Conservation (phyloP, 2,329 filamentous ascomycete genomes). For the Leptographium procerum region DNA sequence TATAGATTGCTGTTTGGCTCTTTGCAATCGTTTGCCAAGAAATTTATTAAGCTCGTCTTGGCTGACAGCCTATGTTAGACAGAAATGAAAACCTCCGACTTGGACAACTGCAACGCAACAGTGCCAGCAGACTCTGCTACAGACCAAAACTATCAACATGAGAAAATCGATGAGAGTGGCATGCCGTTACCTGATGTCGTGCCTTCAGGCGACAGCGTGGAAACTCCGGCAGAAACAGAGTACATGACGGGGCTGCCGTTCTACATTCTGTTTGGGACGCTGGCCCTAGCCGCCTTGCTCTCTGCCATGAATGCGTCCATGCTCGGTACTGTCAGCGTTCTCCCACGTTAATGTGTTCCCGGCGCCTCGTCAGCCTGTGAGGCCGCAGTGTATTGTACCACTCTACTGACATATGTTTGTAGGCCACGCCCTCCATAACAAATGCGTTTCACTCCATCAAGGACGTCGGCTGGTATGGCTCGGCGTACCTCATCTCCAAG, state of each 20-base stretch:
- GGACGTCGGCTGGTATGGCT: slow-evolving; percentile 43
- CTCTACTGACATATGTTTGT: neutral
- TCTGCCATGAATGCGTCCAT: slow-evolving; percentile 9
- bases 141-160: neutral
- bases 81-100: neutral
- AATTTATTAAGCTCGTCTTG: neutral
- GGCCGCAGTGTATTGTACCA: neutral
- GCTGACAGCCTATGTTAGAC: neutral
- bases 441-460: slow-evolving; percentile 29
- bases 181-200: neutral
- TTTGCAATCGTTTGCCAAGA: neutral
- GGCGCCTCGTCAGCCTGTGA: neutral
- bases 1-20: too few species aligned
- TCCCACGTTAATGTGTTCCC: neutral
- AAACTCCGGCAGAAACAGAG: neutral
- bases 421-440: slow-evolving; percentile 27
- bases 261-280: slow-evolving; percentile 1
- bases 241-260: slow-evolving; percentile 7
- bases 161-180: neutral
- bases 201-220: neutral
- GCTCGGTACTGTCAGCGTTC: slow-evolving; percentile 2
- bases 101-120: neutral
- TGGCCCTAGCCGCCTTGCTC: neutral
- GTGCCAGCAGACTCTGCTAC: neutral
- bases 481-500: slow-evolving; percentile 35